phyloP scores from a whole-genome alignment of 805 yeast genomes.

The Candida taoyuanica region DNA sequence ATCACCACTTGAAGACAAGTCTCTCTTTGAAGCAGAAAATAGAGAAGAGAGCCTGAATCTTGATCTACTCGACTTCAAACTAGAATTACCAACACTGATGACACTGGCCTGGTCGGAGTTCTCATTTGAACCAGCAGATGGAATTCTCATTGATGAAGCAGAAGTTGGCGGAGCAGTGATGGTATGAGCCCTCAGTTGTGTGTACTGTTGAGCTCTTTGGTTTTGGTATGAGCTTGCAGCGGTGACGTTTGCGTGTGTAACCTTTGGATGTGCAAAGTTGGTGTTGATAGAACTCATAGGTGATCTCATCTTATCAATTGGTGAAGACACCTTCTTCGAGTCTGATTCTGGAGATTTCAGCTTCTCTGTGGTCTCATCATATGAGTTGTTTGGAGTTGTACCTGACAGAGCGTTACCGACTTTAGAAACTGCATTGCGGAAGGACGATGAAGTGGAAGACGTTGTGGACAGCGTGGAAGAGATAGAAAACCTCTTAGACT shows the following conservation, averaged over 20 bases:
- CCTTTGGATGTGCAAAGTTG: constrained; percentile 4
- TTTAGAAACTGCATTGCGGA: constrained; percentile 22
- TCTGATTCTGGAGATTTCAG: not conserved
- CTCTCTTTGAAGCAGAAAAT: constrained; percentile 21
- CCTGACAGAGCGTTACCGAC: constrained; percentile 24
- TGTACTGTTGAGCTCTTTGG: constrained; percentile 12
- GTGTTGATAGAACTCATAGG: not conserved
- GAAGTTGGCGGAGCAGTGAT: constrained; percentile 10
- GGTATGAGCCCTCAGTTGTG: constrained; percentile 9
- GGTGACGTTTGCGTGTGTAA: constrained; percentile 10
- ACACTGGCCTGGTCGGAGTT: constrained; percentile 21
- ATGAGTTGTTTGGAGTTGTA: constrained; percentile 20
- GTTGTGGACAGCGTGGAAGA: constrained; percentile 15
- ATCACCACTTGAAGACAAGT: constrained; percentile 11
- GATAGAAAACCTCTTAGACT: constrained; percentile 18
- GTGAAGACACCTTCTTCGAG: not conserved
- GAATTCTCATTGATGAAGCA: constrained; percentile 6
- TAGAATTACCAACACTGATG: constrained; percentile 13
- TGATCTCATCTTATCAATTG: not conserved
- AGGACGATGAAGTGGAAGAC: constrained; percentile 19
- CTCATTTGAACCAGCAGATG: not conserved
- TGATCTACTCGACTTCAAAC: constrained; percentile 24
- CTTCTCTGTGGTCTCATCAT: not conserved
- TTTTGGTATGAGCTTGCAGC: constrained; percentile 15
- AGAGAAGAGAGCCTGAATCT: constrained; percentile 26